Evolutionary conservation across 1,139 yeast species (phyloP).

Genomic region (Barnettozyma hawaiiensis): DNA sequence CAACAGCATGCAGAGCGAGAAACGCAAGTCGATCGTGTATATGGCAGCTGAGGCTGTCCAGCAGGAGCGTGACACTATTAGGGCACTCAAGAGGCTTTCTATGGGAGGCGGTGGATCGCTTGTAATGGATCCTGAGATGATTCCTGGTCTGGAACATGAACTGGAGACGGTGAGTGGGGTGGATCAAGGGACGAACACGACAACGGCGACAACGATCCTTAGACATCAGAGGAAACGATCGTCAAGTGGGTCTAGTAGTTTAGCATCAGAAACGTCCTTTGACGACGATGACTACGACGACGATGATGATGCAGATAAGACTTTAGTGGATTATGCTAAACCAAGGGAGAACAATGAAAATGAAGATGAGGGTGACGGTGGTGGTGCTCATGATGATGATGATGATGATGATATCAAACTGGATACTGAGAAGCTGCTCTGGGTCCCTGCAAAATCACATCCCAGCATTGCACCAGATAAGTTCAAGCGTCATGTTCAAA

Average conservation of each 20-base stretch:
- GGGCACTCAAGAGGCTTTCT: slow-evolving; percentile 42
- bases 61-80: slow-evolving; percentile 42
- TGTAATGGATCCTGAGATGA: slow-evolving; percentile 40
- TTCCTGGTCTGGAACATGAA: slow-evolving; percentile 27
- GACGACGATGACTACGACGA: slow-evolving; percentile 13
- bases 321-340: slow-evolving; percentile 14
- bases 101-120: slow-evolving; percentile 39
- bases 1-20: slow-evolving; percentile 14
- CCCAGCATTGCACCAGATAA: slow-evolving; percentile 89
- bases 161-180: slow-evolving; percentile 10
- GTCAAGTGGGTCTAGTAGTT: slow-evolving; percentile 11
- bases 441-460: slow-evolving; percentile 96
- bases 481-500: slow-evolving; percentile 75
- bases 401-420: slow-evolving; percentile 15
- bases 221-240: slow-evolving; percentile 9
- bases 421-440: slow-evolving; percentile 45
- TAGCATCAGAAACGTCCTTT: slow-evolving; percentile 8
- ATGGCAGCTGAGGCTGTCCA: slow-evolving; percentile 39
- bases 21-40: slow-evolving; percentile 25
- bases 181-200: no score
- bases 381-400: no score
- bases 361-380: slow-evolving; percentile 11
- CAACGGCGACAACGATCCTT: slow-evolving; percentile 6
- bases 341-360: neutral
- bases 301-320: slow-evolving; percentile 15